Conservation (phyloP, 2,329 filamentous ascomycete species). For the Camillea tinctor region DNA sequence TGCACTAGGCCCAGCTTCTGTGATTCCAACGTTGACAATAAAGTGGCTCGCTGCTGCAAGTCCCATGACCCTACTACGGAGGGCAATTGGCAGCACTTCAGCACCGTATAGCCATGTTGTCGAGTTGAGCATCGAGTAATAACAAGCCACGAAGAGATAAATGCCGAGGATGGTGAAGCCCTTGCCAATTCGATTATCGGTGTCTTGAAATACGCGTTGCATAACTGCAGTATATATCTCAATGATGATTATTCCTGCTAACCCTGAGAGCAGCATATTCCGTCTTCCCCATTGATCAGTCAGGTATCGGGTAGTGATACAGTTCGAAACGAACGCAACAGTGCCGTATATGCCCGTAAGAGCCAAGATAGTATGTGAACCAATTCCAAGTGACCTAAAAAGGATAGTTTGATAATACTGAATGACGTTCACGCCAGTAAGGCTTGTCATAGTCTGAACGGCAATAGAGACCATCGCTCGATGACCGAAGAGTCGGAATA, state of each 20-base stretch:
- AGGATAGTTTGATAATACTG: conserved; percentile 39
- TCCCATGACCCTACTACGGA: conserved; percentile 56
- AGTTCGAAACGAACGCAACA: conserved; percentile 47
- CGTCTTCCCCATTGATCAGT: conserved; percentile 59
- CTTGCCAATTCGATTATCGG: conserved; percentile 53
- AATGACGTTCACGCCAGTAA: conserved; percentile 59
- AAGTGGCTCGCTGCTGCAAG: conserved; percentile 53
- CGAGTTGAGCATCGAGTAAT: conserved; percentile 53
- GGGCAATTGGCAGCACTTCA: conserved; percentile 51
- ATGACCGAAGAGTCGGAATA: conserved; percentile 51
- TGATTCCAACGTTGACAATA: conserved; percentile 54
- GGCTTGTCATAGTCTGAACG: conserved; percentile 56
- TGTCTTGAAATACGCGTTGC: conserved; percentile 56
- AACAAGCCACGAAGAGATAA: conserved; percentile 54
- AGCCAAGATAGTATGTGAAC: conserved; percentile 48
- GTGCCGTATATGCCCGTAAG: conserved; percentile 56
- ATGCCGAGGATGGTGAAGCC: conserved; percentile 60
- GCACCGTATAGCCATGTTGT: conserved; percentile 56
- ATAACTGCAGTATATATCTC: conserved; percentile 60
- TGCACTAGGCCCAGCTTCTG: conserved; percentile 53
- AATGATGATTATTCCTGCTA: conserved; percentile 33
- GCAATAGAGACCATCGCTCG: conserved; percentile 51
- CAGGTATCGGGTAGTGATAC: conserved; percentile 50
- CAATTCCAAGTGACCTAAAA: conserved; percentile 54
- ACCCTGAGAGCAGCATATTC: conserved; percentile 33